Conservation (phyloP, 2,329 filamentous ascomycete genomes). For the Curvularia hawaiiensis region DNA sequence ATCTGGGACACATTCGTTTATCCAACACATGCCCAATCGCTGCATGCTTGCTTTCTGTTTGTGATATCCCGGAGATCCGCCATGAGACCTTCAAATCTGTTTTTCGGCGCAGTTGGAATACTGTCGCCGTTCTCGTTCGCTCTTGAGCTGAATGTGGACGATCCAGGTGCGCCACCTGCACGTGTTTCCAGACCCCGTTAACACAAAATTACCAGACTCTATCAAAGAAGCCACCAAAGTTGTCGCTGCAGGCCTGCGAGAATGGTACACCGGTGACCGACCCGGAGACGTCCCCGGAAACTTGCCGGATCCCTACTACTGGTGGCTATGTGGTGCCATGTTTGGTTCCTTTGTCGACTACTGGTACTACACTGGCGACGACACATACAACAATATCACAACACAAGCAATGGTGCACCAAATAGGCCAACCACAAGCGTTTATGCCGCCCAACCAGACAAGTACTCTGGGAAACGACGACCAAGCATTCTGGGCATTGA, state of each 20-base stretch:
- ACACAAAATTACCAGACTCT: constrained; percentile 55
- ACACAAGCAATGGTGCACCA: constrained; percentile 70
- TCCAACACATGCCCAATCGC: constrained; percentile 11
- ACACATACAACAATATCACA: constrained; percentile 41
- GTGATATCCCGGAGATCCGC: constrained; percentile 16
- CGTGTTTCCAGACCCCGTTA: constrained; percentile 8
- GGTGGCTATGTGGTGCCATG: constrained; percentile 50
- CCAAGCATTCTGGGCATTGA: constrained; percentile 72
- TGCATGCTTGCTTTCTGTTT: not conserved
- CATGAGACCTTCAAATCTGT: constrained; percentile 28
- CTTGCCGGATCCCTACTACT: constrained; percentile 50
- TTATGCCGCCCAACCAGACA: constrained; percentile 76
- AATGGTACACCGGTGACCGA: constrained; percentile 67
- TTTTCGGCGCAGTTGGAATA: constrained; percentile 22
- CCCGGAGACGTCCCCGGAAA: constrained; percentile 64
- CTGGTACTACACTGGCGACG: constrained; percentile 47
- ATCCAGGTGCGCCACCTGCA: constrained; percentile 21
- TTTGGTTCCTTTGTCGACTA: constrained; percentile 45
- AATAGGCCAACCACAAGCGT: constrained; percentile 69
- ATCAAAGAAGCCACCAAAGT: constrained; percentile 65
- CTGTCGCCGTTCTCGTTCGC: constrained; percentile 23
- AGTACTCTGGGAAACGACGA: constrained; percentile 70
- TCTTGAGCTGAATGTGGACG: constrained; percentile 26
- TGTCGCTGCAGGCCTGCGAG: constrained; percentile 65
- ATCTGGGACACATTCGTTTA: constrained; percentile 15